Percentiles rank a stretch among this genome's conserved stretches.
phyloP scores from a whole-genome alignment of 2,329 filamentous ascomycete genomes.

The Aspergillus transmontanensis region DNA sequence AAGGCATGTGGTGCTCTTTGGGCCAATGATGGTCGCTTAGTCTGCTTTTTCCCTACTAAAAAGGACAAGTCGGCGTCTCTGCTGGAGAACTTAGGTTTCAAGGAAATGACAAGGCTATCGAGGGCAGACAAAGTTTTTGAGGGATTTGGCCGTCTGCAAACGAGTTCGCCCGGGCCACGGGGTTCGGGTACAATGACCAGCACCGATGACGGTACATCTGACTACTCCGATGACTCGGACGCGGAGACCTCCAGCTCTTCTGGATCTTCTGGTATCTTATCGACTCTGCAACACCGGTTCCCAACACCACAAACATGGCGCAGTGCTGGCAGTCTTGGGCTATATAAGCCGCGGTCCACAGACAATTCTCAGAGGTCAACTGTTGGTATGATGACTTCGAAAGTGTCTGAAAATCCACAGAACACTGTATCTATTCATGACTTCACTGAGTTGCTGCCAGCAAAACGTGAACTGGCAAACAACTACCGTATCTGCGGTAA shows the following conservation, averaged over 20 bases:
- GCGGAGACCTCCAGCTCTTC: slow-evolving; percentile 62
- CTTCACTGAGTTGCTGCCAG: slow-evolving; percentile 71
- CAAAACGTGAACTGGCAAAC: slow-evolving; percentile 73
- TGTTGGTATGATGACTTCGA: slow-evolving; percentile 59
- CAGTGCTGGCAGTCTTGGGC: slow-evolving; percentile 50
- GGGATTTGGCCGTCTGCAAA: slow-evolving; percentile 63
- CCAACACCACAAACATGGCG: slow-evolving; percentile 57
- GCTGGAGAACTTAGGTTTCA: slow-evolving; percentile 51
- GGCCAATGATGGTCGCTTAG: slow-evolving; percentile 58
- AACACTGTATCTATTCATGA: slow-evolving; percentile 76
- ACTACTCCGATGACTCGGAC: slow-evolving; percentile 55
- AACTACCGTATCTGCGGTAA: slow-evolving; percentile 85
- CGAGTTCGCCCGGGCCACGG: slow-evolving; percentile 51
- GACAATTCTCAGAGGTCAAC: slow-evolving; percentile 54
- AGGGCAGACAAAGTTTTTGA: slow-evolving; percentile 61
- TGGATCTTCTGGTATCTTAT: slow-evolving; percentile 46
- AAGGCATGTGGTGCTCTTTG: slow-evolving; percentile 62
- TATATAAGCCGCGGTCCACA: slow-evolving; percentile 57
- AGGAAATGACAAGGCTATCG: slow-evolving; percentile 51
- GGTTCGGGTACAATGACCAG: slow-evolving; percentile 44
- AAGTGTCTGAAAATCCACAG: slow-evolving; percentile 52
- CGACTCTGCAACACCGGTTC: slow-evolving; percentile 50
- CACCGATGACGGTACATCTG: slow-evolving; percentile 48
- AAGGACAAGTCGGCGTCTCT: slow-evolving; percentile 53
- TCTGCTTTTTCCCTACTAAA: slow-evolving; percentile 60